These are phyloP conservation scores for Hordeum pubiflorum DNA, from an alignment of 202 grass and related monocot species.

Conservation along the genomic window DNA sequence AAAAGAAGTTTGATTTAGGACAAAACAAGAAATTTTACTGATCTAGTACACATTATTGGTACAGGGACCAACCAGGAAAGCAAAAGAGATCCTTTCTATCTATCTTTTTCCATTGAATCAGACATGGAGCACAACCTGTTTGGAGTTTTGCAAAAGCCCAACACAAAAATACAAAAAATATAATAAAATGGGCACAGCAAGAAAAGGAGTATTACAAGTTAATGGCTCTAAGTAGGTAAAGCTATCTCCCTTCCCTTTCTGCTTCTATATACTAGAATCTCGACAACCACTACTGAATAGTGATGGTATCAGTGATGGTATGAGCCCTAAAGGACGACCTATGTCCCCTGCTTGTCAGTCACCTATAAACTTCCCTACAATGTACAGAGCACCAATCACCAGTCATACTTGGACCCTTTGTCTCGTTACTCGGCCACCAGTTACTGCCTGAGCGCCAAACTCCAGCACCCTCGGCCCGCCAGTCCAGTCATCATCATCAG, in stretches of 20 bases:
- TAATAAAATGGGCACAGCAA: constrained; percentile 26
- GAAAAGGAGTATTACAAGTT: constrained; percentile 42
- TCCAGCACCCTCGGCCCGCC: constrained; percentile 58
- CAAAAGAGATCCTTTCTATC: constrained; percentile 23
- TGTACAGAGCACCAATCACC: constrained; percentile 42
- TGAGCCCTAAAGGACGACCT: constrained; percentile 9
- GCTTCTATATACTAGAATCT: constrained; percentile 46
- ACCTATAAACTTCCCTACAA: constrained; percentile 33
- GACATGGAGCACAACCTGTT: constrained; percentile 50
- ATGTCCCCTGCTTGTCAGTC: constrained; percentile 12
- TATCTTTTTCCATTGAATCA: constrained; percentile 39
- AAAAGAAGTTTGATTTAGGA: neutral
- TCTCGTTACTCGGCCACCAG: constrained; percentile 62
- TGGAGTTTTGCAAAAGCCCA: constrained; percentile 22
- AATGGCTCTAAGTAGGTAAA: constrained; percentile 47
- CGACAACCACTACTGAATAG: neutral
- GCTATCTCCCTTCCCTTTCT: constrained; percentile 50
- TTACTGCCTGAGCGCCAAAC: constrained; percentile 49
- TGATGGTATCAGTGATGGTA: neutral
- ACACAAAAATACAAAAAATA: constrained; percentile 21
- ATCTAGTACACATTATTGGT: neutral
- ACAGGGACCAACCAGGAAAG: neutral
- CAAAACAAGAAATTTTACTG: neutral
- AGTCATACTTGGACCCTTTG: constrained; percentile 63
- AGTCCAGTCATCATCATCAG: constrained; percentile 52